Base-by-base conservation (phyloP, 208 protist species). In the Acanthamoeba culbertsoni region DNA sequence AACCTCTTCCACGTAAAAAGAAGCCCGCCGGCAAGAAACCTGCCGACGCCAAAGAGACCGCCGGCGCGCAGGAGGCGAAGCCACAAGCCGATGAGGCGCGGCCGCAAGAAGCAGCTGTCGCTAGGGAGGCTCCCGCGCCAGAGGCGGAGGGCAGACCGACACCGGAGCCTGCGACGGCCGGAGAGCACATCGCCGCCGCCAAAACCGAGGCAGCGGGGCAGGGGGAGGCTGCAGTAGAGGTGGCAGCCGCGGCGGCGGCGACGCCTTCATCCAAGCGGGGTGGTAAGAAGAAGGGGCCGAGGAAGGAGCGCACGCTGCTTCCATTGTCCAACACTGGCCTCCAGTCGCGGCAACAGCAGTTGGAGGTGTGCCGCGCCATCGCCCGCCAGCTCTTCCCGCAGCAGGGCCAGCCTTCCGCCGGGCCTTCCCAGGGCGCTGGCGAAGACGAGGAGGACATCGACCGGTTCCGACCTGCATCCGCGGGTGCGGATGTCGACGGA, bases 301-400 rank as follows among this genome's bases (percentile, higher is more conserved):
- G 33, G 35, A 89, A 89, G 79, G 79, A 65, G 40, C 46, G 55
- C 6, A 89, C 46, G 46, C 40, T 89, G 79, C 35, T 89, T 26
- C 79, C 79, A 16, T 46, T 33, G 23, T 63, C 46, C 31, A 89
- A 89, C 40, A 65, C 33, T 28, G 46, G 16, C 1, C 40, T 89
- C 26, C 79, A 89, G 46, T 42, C 51, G 31, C 46, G 79, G 4
- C 28, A 42, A 18, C 79, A 89, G 79, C 55, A 57, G 55, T 8
- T 89, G 23, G 31, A 89, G 8, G 79, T 89, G 33, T 89, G 79
- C 79, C 23, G 37, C 35, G 46, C 79, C 18, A 57, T 89, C 42
- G 79, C 79, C 0, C 46, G 48, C 28, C 46, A 57, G 5, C 23
- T 89, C 23, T 68, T 68, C 28, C 28, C 55, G 79, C 20, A 89